Conservation (phyloP, 2,329 filamentous ascomycete species). For the Aspergillus japonicus region DNA sequence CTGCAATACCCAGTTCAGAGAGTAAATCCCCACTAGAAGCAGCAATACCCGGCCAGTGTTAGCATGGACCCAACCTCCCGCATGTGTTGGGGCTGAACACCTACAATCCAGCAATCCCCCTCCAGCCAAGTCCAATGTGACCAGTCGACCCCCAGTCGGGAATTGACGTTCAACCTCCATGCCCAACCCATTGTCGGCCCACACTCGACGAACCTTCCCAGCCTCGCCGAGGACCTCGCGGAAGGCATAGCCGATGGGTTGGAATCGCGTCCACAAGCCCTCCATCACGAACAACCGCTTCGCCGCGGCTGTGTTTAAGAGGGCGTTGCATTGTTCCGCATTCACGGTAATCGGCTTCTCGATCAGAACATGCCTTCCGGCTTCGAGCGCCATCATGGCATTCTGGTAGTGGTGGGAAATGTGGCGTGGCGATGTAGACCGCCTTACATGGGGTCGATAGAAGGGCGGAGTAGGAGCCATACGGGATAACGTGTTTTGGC, state of each 20-base stretch:
- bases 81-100: background rate
- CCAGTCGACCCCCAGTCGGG: background rate
- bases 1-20: background rate
- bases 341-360: constrained; percentile 55
- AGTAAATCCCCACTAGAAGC: background rate
- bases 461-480: constrained; percentile 14
- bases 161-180: background rate
- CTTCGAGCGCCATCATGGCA: constrained; percentile 48
- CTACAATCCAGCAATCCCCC: background rate
- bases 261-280: constrained; percentile 15
- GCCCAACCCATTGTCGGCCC: background rate
- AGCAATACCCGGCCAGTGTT: too few species aligned
- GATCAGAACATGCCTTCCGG: constrained; percentile 56
- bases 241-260: background rate
- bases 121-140: background rate
- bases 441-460: constrained; percentile 25
- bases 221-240: background rate
- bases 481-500: background rate
- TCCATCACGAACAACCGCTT: constrained; percentile 16
- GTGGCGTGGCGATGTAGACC: constrained; percentile 32
- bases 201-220: background rate
- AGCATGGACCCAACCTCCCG: too few species aligned
- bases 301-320: constrained; percentile 42
- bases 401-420: constrained; percentile 42
- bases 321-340: constrained; percentile 41